Conservation (phyloP, 257 asterid species). For the Solanum sparsipilum region DNA sequence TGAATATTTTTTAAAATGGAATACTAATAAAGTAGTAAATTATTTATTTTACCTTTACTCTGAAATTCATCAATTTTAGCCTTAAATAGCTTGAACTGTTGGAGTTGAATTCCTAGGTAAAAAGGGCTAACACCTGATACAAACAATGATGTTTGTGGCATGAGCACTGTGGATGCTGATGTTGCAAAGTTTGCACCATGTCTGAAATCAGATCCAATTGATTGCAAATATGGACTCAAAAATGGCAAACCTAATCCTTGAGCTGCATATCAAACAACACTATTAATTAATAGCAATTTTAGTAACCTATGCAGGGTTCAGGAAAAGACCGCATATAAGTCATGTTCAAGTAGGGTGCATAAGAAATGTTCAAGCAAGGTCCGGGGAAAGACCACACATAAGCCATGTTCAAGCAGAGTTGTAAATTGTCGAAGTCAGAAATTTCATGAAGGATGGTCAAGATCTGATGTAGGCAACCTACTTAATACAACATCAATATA, state of each 20-base stretch:
- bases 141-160: constrained; percentile 52
- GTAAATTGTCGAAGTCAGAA: no score
- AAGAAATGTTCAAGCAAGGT: neutral
- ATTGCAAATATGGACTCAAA: constrained; percentile 54
- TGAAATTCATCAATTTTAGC: constrained; percentile 20
- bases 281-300: neutral
- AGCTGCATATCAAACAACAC: constrained; percentile 27
- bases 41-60: neutral
- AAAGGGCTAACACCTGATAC: constrained; percentile 55
- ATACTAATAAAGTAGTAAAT: neutral
- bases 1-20: neutral
- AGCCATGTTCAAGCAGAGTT: no score
- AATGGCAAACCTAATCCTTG: constrained; percentile 55
- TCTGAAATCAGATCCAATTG: constrained; percentile 51
- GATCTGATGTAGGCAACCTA: neutral
- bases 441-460: no score
- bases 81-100: constrained; percentile 50
- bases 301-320: neutral
- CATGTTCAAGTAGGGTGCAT: neutral
- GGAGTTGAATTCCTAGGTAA: constrained; percentile 48
- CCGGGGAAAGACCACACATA: neutral
- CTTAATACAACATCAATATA: neutral
- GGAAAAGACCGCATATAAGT: neutral
- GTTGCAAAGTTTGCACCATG: constrained; percentile 69
- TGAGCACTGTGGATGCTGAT: constrained; percentile 45